Percentiles rank a stretch among this genome's conserved stretches.
These are phyloP conservation scores for Dictyostelium purpureum DNA, from an alignment of 78 protist genomes.

Conservation along the genomic window DNA sequence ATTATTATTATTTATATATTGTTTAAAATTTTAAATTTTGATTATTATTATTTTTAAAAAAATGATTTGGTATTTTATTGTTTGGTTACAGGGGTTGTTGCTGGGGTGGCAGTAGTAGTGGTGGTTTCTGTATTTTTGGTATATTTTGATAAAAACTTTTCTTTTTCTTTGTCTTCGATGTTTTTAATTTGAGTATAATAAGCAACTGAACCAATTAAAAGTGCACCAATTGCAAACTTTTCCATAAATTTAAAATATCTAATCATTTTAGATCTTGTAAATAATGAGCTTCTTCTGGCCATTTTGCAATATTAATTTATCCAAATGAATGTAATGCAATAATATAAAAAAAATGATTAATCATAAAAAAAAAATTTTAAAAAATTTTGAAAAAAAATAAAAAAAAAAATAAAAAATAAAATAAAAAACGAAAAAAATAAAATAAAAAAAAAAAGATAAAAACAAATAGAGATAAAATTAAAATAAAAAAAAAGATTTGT, in stretches of 20 bases:
- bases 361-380: no score
- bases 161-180: not conserved
- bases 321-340: no score
- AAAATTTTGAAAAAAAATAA: no score
- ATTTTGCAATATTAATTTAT: no score
- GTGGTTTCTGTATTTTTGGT: not conserved
- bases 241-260: constrained; percentile 9
- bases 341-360: no score
- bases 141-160: not conserved
- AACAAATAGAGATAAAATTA: no score
- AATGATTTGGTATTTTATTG: not conserved
- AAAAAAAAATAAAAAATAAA: no score
- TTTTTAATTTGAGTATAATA: not conserved
- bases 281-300: constrained; percentile 32
- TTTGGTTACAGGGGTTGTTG: not conserved
- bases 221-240: constrained; percentile 2
- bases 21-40: no score
- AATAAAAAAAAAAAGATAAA: no score
- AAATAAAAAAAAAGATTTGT: no score
- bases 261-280: constrained; percentile 24
- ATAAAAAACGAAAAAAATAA: no score
- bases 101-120: not conserved
- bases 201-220: not conserved
- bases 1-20: no score
- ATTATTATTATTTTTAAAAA: not conserved